phyloP scores from a whole-genome alignment of 441 rosid genomes.

The Capsella rubella region DNA sequence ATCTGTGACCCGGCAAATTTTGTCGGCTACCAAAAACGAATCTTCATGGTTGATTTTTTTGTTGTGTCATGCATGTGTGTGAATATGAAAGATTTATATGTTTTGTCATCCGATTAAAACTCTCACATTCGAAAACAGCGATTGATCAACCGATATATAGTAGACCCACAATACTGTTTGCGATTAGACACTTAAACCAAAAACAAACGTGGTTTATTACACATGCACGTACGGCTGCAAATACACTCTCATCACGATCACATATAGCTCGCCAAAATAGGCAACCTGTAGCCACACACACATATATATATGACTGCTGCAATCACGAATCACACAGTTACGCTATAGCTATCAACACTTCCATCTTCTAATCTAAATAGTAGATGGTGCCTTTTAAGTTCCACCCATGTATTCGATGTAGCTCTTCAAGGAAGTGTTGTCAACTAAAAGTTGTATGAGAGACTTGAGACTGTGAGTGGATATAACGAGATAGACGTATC shows the following conservation, averaged over 20 bases:
- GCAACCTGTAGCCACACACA: not conserved
- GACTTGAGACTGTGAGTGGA: not conserved
- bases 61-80: too few species aligned
- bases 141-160: too few species aligned
- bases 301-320: not conserved
- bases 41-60: too few species aligned
- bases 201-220: not conserved
- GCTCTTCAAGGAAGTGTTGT: not conserved
- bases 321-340: not conserved
- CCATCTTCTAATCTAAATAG: not conserved
- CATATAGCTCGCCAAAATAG: not conserved
- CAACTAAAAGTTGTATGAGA: not conserved
- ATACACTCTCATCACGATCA: not conserved
- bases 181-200: not conserved
- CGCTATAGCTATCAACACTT: not conserved
- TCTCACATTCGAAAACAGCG: too few species aligned
- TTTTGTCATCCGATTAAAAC: too few species aligned
- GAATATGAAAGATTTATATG: too few species aligned
- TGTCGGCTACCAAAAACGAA: too few species aligned
- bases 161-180: too few species aligned
- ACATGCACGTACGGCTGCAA: too few species aligned
- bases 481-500: not conserved
- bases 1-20: too few species aligned
- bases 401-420: not conserved
- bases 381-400: not conserved